phyloP scores from a whole-genome alignment of 1,139 yeast species.

The Kodamaea arcana region DNA sequence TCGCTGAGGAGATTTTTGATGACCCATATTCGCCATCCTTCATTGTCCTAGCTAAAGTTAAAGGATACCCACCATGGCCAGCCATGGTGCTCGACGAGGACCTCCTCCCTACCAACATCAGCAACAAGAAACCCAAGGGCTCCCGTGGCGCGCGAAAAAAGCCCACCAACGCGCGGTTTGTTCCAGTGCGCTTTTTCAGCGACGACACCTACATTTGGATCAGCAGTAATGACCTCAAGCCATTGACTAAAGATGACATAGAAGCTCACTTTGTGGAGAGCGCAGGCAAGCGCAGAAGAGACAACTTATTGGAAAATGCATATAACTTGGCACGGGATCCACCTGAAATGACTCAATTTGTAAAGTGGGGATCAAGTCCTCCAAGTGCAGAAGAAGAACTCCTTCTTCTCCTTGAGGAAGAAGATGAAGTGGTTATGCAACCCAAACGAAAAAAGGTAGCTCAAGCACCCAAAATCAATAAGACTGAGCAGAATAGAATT shows the following conservation, averaged over 20 bases:
- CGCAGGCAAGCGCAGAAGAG: slow-evolving; percentile 29
- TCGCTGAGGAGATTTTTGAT: too few relatives aligned
- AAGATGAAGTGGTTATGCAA: slow-evolving; percentile 13
- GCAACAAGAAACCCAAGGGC: slow-evolving; percentile 44
- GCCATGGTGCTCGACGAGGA: slow-evolving; percentile 65
- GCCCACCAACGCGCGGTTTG: slow-evolving; percentile 13
- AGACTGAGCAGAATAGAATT: slow-evolving; percentile 6
- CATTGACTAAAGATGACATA: slow-evolving; percentile 24
- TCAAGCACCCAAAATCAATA: slow-evolving; percentile 3
- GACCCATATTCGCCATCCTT: slow-evolving; percentile 12
- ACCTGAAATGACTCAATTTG: slow-evolving; percentile 41
- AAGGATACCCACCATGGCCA: slow-evolving; percentile 82
- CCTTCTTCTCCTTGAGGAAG: slow-evolving; percentile 8
- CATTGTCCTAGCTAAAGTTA: slow-evolving; percentile 67
- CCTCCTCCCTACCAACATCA: slow-evolving; percentile 52
- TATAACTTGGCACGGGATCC: slow-evolving; percentile 39
- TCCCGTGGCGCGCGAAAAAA: slow-evolving; percentile 18
- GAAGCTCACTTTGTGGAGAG: slow-evolving; percentile 21
- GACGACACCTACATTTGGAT: slow-evolving; percentile 70
- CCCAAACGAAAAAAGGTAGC: slow-evolving; percentile 6
- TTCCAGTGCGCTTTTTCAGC: slow-evolving; percentile 58
- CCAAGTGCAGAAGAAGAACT: slow-evolving; percentile 11
- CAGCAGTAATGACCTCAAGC: slow-evolving; percentile 38
- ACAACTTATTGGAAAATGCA: slow-evolving; percentile 35
- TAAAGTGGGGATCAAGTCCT: slow-evolving; percentile 39